Evolutionary conservation across 257 asterid genomes (phyloP), one percentile per base, ranked within the genome.

Genomic region (Anisodus acutangulus): DNA sequence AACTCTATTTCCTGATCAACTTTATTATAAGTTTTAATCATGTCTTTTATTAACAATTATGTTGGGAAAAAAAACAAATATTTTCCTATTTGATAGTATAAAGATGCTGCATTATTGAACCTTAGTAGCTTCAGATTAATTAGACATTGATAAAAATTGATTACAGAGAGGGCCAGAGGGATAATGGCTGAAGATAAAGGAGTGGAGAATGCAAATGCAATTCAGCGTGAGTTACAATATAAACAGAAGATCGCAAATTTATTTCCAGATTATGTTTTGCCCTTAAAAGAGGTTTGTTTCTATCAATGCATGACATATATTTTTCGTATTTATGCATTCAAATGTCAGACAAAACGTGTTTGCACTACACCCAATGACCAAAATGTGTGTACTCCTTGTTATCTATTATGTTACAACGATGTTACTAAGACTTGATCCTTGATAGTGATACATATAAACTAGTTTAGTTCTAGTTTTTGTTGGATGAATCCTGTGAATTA

Each of bases 151-250:
- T 54, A 22, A 54, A 54, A 12, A 54, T 54, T 12, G 59, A 54
- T 54, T 4, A 5, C 8, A 19, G 67, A 22, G 19, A 5, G 12
- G 2, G 63, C 4, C 63, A 57, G 68, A 71, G 59, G 84, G 41
- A 80, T 81, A 78, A 91, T 92, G 94, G 88, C 57, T 69, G 86
- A 64, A 81, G 84, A 82, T 35, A 86, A 84, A 85, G 71, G 49
- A 49, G 78, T 87, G 43, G 87, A 83, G 83, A 22, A 51, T 76
- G 60, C 17, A 55, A 86, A 79, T 55, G 89, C 83, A 9, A 64
- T 78, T 66, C 71, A 74, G 70, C 85, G 83, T 64, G 90, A 86
- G 68, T 62, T 88, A 59, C 87, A 85, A 9, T 80, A 58, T 72
- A 64, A 84, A 64, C 53, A 68, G 74, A 87, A 85, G 85, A 86